A percentile compares a stretch with the other conserved stretches of the same genome.
These are phyloP conservation scores for Salvia rosmarinus DNA, from an alignment of 257 asterid species.

Conservation along the genomic window DNA sequence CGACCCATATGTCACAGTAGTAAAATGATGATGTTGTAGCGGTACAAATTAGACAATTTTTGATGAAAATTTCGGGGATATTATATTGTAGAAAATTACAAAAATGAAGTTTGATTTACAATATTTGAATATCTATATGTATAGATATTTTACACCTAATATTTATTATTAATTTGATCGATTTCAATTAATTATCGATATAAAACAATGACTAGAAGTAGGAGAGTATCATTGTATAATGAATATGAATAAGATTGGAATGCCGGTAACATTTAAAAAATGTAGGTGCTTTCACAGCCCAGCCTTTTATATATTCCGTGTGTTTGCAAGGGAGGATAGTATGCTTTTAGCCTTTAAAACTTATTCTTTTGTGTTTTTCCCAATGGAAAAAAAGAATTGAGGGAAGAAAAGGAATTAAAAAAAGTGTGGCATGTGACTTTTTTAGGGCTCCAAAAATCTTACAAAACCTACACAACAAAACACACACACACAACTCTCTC, in stretches of 20 bases:
- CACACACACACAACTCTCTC: conserved; percentile 7
- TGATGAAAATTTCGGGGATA: no score
- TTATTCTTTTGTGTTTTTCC: conserved; percentile 17
- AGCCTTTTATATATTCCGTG: conserved; percentile 34
- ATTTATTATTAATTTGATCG: no score
- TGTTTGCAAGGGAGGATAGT: conserved; percentile 2
- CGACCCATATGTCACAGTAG: no score
- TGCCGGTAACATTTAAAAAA: neutral
- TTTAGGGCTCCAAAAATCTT: conserved; percentile 47
- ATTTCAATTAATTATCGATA: no score
- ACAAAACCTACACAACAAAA: conserved; percentile 49
- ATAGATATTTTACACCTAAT: no score
- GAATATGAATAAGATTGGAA: neutral
- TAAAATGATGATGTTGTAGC: no score
- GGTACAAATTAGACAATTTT: no score
- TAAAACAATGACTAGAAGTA: no score
- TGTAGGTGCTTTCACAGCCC: neutral
- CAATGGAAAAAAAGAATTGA: neutral
- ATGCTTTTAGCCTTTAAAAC: conserved; percentile 22
- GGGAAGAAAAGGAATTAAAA: neutral
- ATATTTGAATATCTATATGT: no score
- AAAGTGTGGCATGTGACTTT: conserved; percentile 54
- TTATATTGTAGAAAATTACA: no score
- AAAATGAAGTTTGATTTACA: no score
- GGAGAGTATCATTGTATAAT: no score